Conservation (phyloP, 495 filamentous ascomycete genomes). For the Daldinia grandis region DNA sequence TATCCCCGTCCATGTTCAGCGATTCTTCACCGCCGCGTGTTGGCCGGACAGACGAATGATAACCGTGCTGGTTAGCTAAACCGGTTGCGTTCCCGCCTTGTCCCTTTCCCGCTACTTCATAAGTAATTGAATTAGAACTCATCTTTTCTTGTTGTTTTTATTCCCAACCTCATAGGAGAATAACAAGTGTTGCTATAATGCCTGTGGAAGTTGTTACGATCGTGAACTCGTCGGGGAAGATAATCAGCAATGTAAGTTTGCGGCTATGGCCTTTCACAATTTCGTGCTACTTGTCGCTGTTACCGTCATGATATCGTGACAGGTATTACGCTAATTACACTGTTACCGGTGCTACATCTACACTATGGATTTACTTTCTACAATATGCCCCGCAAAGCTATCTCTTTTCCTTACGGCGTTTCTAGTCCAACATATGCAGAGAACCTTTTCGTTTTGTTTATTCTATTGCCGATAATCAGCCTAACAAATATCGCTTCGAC, state of each 20-base stretch:
- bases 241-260: slow-evolving; percentile 82
- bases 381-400: slow-evolving; percentile 36
- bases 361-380: slow-evolving; percentile 21
- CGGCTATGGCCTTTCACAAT: background rate
- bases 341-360: background rate
- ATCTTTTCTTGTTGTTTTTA: slow-evolving; percentile 6
- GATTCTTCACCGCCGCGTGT: slow-evolving; percentile 42
- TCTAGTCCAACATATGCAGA: slow-evolving; percentile 1
- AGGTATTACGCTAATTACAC: background rate
- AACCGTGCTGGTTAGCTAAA: slow-evolving; percentile 36
- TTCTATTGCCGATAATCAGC: background rate
- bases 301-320: background rate
- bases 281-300: slow-evolving; percentile 7
- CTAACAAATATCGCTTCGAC: slow-evolving; percentile 29
- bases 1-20: slow-evolving; percentile 37
- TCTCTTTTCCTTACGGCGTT: background rate
- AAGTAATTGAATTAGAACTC: slow-evolving; percentile 24
- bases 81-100: slow-evolving; percentile 32
- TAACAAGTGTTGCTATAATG: slow-evolving; percentile 47
- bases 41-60: slow-evolving; percentile 31
- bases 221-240: slow-evolving; percentile 90
- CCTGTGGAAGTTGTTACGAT: slow-evolving; percentile 81
- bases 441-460: background rate
- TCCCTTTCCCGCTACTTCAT: slow-evolving; percentile 39
- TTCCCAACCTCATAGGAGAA: slow-evolving; percentile 19